Evolutionary conservation across 257 asterid species (phyloP).

Genomic region (Primulina tabacum): DNA sequence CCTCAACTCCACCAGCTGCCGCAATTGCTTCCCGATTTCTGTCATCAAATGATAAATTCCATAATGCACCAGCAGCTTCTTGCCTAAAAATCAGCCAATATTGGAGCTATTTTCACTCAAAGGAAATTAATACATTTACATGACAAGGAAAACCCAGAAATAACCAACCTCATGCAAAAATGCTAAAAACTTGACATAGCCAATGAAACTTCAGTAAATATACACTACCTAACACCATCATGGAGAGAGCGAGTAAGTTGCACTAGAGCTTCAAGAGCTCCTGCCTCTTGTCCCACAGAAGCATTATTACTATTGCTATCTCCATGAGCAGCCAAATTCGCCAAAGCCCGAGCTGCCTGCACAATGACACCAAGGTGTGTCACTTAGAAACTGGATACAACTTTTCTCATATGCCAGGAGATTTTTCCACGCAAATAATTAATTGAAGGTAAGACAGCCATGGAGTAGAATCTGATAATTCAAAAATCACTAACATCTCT

Average conservation of each 20-base stretch:
- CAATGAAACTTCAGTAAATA: slow-evolving; percentile 10
- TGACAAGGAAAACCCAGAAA: not conserved
- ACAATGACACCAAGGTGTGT: slow-evolving; percentile 18
- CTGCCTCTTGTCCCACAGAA: slow-evolving; percentile 76
- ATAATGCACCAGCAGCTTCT: slow-evolving; percentile 96
- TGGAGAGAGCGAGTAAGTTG: slow-evolving; percentile 68
- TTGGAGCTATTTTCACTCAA: slow-evolving; percentile 4
- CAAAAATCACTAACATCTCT: slow-evolving; percentile 2
- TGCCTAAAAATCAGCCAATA: slow-evolving; percentile 50
- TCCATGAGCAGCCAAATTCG: slow-evolving; percentile 88
- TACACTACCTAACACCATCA: slow-evolving; percentile 74
- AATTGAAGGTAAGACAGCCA: slow-evolving; percentile 6
- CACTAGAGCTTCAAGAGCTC: slow-evolving; percentile 85
- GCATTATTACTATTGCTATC: slow-evolving; percentile 80
- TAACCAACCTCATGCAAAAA: not conserved
- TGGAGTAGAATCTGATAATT: slow-evolving; percentile 17
- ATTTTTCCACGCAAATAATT: slow-evolving; percentile 1
- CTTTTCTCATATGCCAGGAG: not conserved
- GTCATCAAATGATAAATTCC: slow-evolving; percentile 89
- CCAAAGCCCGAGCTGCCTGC: slow-evolving; percentile 88
- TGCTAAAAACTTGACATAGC: not conserved
- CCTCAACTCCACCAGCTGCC: slow-evolving; percentile 82
- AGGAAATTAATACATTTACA: not conserved
- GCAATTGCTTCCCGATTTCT: slow-evolving; percentile 90
- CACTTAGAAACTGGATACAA: slow-evolving; percentile 9